These are phyloP conservation scores for Atalantia buxifolia DNA, from an alignment of 345 rosid genomes.

Conservation along the genomic window DNA sequence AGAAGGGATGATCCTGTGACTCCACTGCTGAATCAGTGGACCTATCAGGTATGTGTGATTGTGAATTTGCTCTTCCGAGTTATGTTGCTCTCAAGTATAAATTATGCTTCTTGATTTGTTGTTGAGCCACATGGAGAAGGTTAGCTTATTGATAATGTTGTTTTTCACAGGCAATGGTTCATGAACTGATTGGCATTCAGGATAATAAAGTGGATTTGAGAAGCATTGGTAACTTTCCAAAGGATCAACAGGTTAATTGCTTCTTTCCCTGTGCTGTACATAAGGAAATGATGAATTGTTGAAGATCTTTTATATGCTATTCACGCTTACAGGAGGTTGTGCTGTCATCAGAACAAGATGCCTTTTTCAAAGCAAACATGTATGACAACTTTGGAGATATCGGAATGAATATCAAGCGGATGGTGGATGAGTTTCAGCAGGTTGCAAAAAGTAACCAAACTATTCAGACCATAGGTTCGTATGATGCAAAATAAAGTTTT, in stretches of 20 bases:
- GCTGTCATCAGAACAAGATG: slow-evolving; percentile 91
- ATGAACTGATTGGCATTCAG: slow-evolving; percentile 84
- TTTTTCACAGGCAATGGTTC: slow-evolving; percentile 85
- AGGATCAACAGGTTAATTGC: slow-evolving; percentile 78
- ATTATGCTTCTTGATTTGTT: slow-evolving; percentile 12
- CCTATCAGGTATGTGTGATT: slow-evolving; percentile 68
- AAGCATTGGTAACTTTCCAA: slow-evolving; percentile 56
- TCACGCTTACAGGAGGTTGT: slow-evolving; percentile 72
- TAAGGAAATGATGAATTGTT: background rate
- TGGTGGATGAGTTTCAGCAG: slow-evolving; percentile 99
- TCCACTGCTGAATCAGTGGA: slow-evolving; percentile 96
- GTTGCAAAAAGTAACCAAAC: slow-evolving; percentile 94
- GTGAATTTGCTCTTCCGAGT: slow-evolving; percentile 13
- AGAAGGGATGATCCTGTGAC: slow-evolving; percentile 98
- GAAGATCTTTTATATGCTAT: slow-evolving; percentile 12
- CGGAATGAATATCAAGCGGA: slow-evolving; percentile 91
- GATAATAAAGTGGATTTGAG: slow-evolving; percentile 93
- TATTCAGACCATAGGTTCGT: slow-evolving; percentile 90
- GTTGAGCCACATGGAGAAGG: slow-evolving; percentile 10
- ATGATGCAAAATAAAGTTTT: slow-evolving; percentile 7
- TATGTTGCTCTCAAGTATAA: slow-evolving; percentile 11
- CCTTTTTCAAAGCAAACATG: slow-evolving; percentile 86
- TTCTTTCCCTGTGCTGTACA: background rate
- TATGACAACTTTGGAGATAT: slow-evolving; percentile 97
- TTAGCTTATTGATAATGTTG: slow-evolving; percentile 19